Conservation (phyloP, 2,329 filamentous ascomycete genomes). For the Grosmannia penicillata region DNA sequence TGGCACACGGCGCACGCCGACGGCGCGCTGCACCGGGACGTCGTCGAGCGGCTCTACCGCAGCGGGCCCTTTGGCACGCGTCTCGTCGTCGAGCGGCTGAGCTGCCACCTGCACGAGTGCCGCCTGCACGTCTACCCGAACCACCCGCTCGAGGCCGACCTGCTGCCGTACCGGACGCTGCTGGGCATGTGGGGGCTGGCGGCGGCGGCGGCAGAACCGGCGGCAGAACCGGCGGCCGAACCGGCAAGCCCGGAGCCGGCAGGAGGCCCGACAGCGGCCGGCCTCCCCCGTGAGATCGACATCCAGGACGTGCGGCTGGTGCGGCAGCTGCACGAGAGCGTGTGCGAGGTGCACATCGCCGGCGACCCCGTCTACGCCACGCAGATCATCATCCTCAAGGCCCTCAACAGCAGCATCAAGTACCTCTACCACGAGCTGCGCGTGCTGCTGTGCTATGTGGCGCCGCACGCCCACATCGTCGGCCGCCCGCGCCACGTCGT, state of each 20-base stretch:
- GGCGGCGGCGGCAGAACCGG: no score
- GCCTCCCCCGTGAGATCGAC: constrained; percentile 31
- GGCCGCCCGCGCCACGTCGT: constrained; percentile 36
- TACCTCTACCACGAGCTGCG: constrained; percentile 48
- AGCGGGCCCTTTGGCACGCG: constrained; percentile 40
- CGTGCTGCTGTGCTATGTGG: constrained; percentile 31
- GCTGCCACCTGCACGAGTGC: constrained; percentile 29
- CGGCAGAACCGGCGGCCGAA: no score
- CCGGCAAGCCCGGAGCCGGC: no score
- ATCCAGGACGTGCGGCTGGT: constrained; percentile 34
- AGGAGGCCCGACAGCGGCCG: no score
- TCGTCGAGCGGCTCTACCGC: constrained; percentile 23
- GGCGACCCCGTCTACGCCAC: constrained; percentile 9
- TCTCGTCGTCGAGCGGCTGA: constrained; percentile 37
- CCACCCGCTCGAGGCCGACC: constrained; percentile 36
- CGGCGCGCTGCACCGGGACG: constrained; percentile 16
- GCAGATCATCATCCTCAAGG: constrained; percentile 39
- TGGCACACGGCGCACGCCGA: constrained; percentile 25
- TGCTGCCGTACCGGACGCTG: constrained; percentile 29
- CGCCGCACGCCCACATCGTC: constrained; percentile 38
- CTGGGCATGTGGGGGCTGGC: constrained; percentile 26
- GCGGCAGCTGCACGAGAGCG: constrained; percentile 42
- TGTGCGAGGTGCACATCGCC: constrained; percentile 35
- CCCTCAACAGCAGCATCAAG: constrained; percentile 39
- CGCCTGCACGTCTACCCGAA: constrained; percentile 31